These are phyloP conservation scores for Fraxinus anomala DNA, from an alignment of 257 asterid species.

Conservation along the genomic window DNA sequence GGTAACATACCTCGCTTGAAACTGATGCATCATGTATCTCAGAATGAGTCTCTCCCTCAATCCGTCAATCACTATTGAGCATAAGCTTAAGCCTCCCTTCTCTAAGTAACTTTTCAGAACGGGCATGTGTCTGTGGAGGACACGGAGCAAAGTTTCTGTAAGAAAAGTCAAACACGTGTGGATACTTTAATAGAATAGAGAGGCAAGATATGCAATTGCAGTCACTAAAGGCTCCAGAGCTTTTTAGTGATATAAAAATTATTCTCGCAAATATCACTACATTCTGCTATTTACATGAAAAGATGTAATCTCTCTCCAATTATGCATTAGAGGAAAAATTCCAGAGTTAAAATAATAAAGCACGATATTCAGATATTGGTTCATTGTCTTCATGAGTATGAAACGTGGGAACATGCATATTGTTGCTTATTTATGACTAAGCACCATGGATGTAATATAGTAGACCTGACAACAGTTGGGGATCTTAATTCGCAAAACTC, in stretches of 20 bases:
- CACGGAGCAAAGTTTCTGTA: constrained; percentile 17
- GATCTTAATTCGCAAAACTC: neutral
- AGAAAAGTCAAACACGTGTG: neutral
- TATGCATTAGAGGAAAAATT: neutral
- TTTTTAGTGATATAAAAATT: neutral
- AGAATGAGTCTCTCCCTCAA: constrained; percentile 49
- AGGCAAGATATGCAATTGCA: neutral
- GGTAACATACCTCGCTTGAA: constrained; percentile 45
- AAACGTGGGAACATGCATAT: neutral
- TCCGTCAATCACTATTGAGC: constrained; percentile 56
- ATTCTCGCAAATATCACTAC: neutral
- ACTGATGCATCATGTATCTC: constrained; percentile 31
- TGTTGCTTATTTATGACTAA: neutral
- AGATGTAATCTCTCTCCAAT: neutral
- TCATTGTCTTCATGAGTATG: neutral
- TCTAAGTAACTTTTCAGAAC: constrained; percentile 67
- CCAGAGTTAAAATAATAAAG: neutral
- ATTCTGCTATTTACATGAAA: neutral
- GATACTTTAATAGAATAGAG: neutral
- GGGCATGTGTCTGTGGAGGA: constrained; percentile 72
- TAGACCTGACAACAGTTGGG: neutral
- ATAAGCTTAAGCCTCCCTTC: constrained; percentile 90
- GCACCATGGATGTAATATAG: neutral
- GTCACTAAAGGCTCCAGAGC: neutral
- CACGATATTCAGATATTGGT: neutral